Evolutionary conservation across 768 basidiomycete species (phyloP).

Genomic region (Tubosaeta sp.): DNA sequence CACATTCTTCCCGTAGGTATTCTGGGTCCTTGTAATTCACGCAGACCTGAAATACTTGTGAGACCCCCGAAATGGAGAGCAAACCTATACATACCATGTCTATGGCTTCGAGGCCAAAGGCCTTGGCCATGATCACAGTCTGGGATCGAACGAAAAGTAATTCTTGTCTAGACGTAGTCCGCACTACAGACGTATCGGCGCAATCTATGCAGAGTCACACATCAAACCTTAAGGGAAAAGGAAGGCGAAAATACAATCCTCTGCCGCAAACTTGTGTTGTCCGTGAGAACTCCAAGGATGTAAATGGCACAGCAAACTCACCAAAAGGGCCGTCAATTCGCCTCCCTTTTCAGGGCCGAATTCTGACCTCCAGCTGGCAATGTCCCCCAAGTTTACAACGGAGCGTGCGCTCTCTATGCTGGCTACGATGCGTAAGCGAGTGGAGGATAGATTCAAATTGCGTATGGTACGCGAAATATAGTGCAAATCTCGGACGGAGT

Average conservation of each 20-base stretch:
- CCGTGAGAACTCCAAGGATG: background rate
- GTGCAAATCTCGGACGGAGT: conserved; percentile 63
- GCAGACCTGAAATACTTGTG: conserved; percentile 56
- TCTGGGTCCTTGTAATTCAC: conserved; percentile 77
- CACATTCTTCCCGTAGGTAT: conserved; percentile 67
- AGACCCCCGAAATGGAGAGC: background rate
- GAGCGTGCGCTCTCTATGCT: conserved; percentile 83
- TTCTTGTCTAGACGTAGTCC: conserved; percentile 71
- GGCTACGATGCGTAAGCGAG: conserved; percentile 60
- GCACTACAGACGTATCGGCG: conserved; percentile 79
- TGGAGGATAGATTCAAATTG: conserved; percentile 20
- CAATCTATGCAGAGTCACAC: conserved; percentile 56
- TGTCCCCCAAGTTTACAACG: conserved; percentile 61
- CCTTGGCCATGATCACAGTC: conserved; percentile 77
- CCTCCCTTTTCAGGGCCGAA: conserved; percentile 46
- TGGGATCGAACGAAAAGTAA: conserved; percentile 80
- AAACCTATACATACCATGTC: conserved; percentile 65
- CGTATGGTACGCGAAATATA: conserved; percentile 45
- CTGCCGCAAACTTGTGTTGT: conserved; percentile 75
- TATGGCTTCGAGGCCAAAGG: conserved; percentile 79
- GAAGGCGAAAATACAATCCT: conserved; percentile 65
- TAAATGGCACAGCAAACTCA: conserved; percentile 6
- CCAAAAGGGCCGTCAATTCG: conserved; percentile 59
- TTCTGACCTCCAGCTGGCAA: conserved; percentile 64
- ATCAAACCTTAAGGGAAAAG: background rate